Percentiles rank a stretch among this genome's conserved stretches.
Evolutionary conservation across 2,329 filamentous ascomycete species (phyloP).

Genomic region (Exophiala viscosa): DNA sequence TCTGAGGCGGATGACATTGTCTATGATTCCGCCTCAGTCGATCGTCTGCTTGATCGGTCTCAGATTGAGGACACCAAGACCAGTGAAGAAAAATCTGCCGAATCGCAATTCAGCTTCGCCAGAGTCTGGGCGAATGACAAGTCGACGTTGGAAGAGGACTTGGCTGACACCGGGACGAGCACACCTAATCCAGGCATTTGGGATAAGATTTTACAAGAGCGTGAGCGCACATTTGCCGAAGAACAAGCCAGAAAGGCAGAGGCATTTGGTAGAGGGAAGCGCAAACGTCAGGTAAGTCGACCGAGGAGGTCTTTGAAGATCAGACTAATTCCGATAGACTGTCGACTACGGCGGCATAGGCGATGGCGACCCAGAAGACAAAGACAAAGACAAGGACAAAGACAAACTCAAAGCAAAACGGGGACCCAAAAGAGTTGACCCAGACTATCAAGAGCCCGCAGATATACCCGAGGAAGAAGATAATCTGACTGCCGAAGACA

Average conservation of each 20-base stretch:
- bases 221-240: slow-evolving; percentile 72
- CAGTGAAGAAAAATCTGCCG: slow-evolving; percentile 62
- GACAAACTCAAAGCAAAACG: slow-evolving; percentile 1
- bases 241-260: slow-evolving; percentile 66
- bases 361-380: slow-evolving; percentile 5
- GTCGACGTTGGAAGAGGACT: slow-evolving; percentile 60
- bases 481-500: slow-evolving; percentile 32
- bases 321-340: slow-evolving; percentile 15
- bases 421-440: slow-evolving; percentile 26
- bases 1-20: slow-evolving; percentile 66
- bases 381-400: neutral
- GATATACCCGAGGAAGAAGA: slow-evolving; percentile 50
- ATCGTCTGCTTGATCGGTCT: slow-evolving; percentile 83
- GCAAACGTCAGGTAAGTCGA: slow-evolving; percentile 58
- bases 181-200: slow-evolving; percentile 61
- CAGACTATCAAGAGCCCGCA: slow-evolving; percentile 42
- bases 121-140: slow-evolving; percentile 87
- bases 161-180: slow-evolving; percentile 55
- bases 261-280: slow-evolving; percentile 79
- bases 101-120: slow-evolving; percentile 83
- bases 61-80: slow-evolving; percentile 69
- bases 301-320: neutral
- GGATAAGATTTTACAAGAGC: slow-evolving; percentile 82
- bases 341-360: slow-evolving; percentile 24
- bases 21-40: slow-evolving; percentile 79